Evolutionary conservation across 164 flowering plant genomes (phyloP), one percentile per base, ranked within the genome.

Genomic region (Nymphaea colorata): DNA sequence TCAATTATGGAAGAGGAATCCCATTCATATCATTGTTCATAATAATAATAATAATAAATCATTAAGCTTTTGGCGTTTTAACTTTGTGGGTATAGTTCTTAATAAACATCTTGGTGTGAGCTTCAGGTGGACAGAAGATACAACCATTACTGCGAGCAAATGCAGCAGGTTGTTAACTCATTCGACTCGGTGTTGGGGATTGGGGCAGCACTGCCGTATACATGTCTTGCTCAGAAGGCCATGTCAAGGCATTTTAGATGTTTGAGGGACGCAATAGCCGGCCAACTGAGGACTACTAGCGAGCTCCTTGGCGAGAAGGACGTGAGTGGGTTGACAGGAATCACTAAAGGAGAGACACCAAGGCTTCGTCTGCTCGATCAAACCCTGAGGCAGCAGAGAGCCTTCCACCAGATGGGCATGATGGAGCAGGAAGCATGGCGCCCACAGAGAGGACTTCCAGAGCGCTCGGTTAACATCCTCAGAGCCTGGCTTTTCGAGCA

Each of bases 401-500:
- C 90, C 0, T 88, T 95, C 63, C 89, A 89, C 14, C 98, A 90
- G 72, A 88, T 92, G 85, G 97, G 96, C 0, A 87, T 90, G 87
- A 85, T 90, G 87, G 99, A 95, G 36, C 96, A 87, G 76, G 99
- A 95, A 75, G 89, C 99, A 12, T 95, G 99, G 99, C 80, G 98
- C 25, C 98, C 98, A 10, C 99, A 92, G 70, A 75, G 99, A 66
- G 98, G 99, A 60, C 68, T 95, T 75, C 99, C 98, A 16, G 99
- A 95, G 65, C 81, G 96, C 15, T 92, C 98, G 51, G 97, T 92
- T 82, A 90, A 86, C 79, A 85, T 92, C 71, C 74, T 95, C 66
- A 82, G 99, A 72, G 87, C 99, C 44, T 95, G 99, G 98, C 99
- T 95, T 73, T 95, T 95, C 51, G 99, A 95, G 72, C 99, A 95